Percentiles rank a stretch among this genome's conserved stretches.
These are phyloP conservation scores for Erigeron canadensis DNA, from an alignment of 129 eudicot genomes.

Conservation along the genomic window DNA sequence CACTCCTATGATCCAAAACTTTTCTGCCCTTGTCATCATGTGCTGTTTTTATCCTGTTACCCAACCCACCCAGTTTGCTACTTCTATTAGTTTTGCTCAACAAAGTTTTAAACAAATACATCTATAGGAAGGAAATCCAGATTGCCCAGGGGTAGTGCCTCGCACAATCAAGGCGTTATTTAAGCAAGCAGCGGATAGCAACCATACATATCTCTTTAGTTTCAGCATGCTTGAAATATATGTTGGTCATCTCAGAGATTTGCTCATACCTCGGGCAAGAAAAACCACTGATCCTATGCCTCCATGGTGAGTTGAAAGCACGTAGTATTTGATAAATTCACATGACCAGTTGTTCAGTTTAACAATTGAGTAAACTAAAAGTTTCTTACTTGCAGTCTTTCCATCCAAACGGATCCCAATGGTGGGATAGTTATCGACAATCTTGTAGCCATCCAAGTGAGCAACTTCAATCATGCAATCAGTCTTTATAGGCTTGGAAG, in stretches of 20 bases:
- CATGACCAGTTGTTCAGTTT: background rate
- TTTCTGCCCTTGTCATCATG: no score
- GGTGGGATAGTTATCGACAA: conserved; percentile 70
- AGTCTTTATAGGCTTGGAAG: conserved; percentile 69
- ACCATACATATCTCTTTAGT: conserved; percentile 41
- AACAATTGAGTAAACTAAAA: conserved; percentile 4
- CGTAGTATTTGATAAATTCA: background rate
- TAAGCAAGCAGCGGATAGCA: conserved; percentile 48
- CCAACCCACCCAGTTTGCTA: background rate
- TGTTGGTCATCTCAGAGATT: conserved; percentile 65
- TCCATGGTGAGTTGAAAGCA: conserved; percentile 26
- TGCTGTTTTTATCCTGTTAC: background rate
- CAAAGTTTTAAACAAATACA: background rate
- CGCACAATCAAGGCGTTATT: conserved; percentile 57
- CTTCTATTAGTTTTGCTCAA: background rate
- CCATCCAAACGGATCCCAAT: conserved; percentile 66
- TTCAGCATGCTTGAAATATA: conserved; percentile 84
- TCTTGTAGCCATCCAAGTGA: conserved; percentile 59
- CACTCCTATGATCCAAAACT: background rate
- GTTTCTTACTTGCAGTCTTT: conserved; percentile 50
- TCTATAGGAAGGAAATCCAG: conserved; percentile 59
- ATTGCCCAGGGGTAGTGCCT: conserved; percentile 64
- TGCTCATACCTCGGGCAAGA: conserved; percentile 60
- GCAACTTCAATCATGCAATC: conserved; percentile 60
- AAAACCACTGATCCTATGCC: conserved; percentile 36